Percentiles rank a stretch among this genome's conserved stretches.
Conservation (phyloP, 371 early-diverging fungal genomes). For the Mortierella sp. region DNA sequence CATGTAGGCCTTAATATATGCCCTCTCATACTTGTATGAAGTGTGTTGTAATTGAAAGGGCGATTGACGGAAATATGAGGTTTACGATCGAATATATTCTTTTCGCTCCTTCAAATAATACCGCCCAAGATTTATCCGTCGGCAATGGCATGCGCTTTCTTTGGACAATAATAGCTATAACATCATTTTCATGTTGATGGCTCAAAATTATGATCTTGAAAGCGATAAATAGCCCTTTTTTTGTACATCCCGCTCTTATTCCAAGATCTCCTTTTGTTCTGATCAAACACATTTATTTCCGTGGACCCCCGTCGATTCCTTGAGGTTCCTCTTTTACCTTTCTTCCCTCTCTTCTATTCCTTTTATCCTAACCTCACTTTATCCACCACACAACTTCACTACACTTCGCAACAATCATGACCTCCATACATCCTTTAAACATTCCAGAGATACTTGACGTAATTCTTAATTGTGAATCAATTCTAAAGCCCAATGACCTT, state of each 20-base stretch:
- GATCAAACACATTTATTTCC: no score
- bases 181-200: no score
- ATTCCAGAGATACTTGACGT: slow-evolving; percentile 38
- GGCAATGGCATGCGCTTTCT: no score
- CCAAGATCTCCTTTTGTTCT: background rate
- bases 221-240: no score
- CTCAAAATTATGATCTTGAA: no score
- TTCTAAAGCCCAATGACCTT: slow-evolving; percentile 24
- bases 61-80: no score
- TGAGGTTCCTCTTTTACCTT: background rate
- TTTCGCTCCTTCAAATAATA: no score
- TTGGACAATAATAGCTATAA: no score
- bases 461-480: slow-evolving; percentile 23
- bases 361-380: background rate
- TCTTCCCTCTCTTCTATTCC: slow-evolving; percentile 6
- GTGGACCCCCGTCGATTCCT: background rate
- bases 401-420: slow-evolving; percentile 1
- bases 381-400: background rate
- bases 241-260: no score
- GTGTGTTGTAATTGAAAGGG: no score
- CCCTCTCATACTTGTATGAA: background rate
- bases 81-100: no score
- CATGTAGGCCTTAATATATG: background rate
- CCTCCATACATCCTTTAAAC: slow-evolving; percentile 1
- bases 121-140: no score